phyloP scores from a whole-genome alignment of 192 early-diverging fungal species.

The Coemansia sp. region DNA sequence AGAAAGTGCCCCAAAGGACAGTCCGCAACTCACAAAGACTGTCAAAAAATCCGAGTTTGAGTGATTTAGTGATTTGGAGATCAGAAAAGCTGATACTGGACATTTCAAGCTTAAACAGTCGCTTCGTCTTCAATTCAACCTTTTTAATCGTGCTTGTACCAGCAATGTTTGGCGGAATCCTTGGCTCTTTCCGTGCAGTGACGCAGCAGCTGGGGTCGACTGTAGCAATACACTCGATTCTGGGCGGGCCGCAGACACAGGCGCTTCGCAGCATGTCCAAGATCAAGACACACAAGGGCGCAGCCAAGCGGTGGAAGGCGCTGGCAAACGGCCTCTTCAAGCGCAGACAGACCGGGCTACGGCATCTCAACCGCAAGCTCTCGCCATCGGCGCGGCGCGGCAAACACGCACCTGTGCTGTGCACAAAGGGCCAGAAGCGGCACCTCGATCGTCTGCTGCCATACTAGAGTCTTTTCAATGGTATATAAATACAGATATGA shows the following conservation, averaged over 20 bases:
- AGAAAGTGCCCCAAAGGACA: neutral
- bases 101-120: too few species aligned
- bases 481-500: neutral
- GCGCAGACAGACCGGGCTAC: slow-evolving; percentile 44
- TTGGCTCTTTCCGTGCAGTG: slow-evolving; percentile 20
- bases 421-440: slow-evolving; percentile 44
- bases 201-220: slow-evolving; percentile 17
- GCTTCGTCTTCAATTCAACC: neutral
- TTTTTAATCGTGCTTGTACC: neutral
- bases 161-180: slow-evolving; percentile 30
- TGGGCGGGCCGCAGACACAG: slow-evolving; percentile 45
- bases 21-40: too few species aligned
- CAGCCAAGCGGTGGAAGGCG: slow-evolving; percentile 52
- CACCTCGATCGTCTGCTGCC: slow-evolving; percentile 49
- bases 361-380: slow-evolving; percentile 45
- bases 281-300: slow-evolving; percentile 54
- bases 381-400: slow-evolving; percentile 34
- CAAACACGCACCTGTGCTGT: slow-evolving; percentile 49
- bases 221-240: slow-evolving; percentile 7
- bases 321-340: slow-evolving; percentile 44
- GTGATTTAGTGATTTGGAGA: neutral
- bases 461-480: slow-evolving; percentile 10
- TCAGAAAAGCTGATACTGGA: neutral
- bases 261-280: slow-evolving; percentile 49
- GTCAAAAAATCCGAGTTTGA: neutral